Conservation (phyloP, 768 basidiomycete genomes). For the Floccularia luteovirens region DNA sequence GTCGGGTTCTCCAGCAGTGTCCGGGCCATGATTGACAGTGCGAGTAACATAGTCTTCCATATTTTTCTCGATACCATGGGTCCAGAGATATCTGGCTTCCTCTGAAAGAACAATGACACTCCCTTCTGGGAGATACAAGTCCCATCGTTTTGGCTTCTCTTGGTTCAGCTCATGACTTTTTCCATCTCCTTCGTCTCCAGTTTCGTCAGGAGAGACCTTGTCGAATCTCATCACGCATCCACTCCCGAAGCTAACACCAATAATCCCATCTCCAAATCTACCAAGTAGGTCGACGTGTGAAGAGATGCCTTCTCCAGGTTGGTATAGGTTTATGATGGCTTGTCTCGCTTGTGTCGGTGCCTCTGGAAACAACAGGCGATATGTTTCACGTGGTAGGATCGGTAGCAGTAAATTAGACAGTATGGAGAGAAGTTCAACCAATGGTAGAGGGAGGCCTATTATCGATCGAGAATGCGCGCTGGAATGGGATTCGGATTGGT, state of each 20-base stretch:
- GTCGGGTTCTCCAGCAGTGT: not conserved
- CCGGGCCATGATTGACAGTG: slow-evolving; percentile 10
- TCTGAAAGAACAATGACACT: slow-evolving; percentile 73
- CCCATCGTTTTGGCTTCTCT: slow-evolving; percentile 17
- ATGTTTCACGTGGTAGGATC: slow-evolving; percentile 37
- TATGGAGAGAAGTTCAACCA: slow-evolving; percentile 42
- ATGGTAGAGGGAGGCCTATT: slow-evolving; percentile 46
- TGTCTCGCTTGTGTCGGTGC: slow-evolving; percentile 53
- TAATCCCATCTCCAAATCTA: slow-evolving; percentile 84
- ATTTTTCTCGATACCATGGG: slow-evolving; percentile 74
- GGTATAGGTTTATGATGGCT: slow-evolving; percentile 86
- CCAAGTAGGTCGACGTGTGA: slow-evolving; percentile 81
- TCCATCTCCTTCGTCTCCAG: slow-evolving; percentile 1
- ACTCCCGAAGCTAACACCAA: slow-evolving; percentile 78
- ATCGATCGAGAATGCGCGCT: slow-evolving; percentile 9
- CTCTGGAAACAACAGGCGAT: slow-evolving; percentile 55
- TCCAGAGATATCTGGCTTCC: slow-evolving; percentile 81
- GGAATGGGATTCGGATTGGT: slow-evolving; percentile 7
- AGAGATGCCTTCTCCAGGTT: slow-evolving; percentile 83
- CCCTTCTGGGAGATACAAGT: slow-evolving; percentile 69
- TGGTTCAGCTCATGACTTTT: not conserved
- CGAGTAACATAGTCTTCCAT: slow-evolving; percentile 51
- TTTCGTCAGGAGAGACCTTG: slow-evolving; percentile 9
- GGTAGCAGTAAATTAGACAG: slow-evolving; percentile 43
- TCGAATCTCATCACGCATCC: slow-evolving; percentile 79